Conservation (phyloP, 2,329 filamentous ascomycete genomes). For the Trichoderma gracile region DNA sequence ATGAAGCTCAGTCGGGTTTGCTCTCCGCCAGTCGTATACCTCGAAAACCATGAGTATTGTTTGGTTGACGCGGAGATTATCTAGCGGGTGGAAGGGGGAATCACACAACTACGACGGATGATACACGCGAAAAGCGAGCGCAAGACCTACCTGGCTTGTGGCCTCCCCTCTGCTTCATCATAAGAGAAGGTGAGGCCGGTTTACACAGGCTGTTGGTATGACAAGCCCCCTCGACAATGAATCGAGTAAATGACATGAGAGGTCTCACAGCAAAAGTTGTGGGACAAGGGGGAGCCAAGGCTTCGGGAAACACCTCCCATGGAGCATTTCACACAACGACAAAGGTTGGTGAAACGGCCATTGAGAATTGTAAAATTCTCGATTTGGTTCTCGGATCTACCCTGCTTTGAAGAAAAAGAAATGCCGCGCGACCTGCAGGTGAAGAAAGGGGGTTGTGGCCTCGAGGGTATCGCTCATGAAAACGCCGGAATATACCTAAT, state of each 20-base stretch:
- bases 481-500: slow-evolving; percentile 41
- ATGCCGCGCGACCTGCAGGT: slow-evolving; percentile 33
- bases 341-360: slow-evolving; percentile 68
- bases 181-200: neutral
- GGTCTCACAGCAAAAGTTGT: slow-evolving; percentile 17
- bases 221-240: slow-evolving; percentile 15
- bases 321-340: slow-evolving; percentile 64
- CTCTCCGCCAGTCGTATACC: slow-evolving; percentile 95
- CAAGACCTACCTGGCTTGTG: slow-evolving; percentile 20
- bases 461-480: slow-evolving; percentile 35
- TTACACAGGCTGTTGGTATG: slow-evolving; percentile 5
- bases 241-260: slow-evolving; percentile 20
- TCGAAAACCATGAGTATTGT: slow-evolving; percentile 70
- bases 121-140: neutral
- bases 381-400: slow-evolving; percentile 43
- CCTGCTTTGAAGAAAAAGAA: slow-evolving; percentile 36
- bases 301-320: slow-evolving; percentile 76
- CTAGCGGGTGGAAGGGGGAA: slow-evolving; percentile 62
- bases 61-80: slow-evolving; percentile 85
- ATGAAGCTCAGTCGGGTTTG: slow-evolving; percentile 51
- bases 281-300: slow-evolving; percentile 25
- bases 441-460: slow-evolving; percentile 14
- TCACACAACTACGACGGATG: slow-evolving; percentile 28
- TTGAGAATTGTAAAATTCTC: slow-evolving; percentile 56
- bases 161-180: slow-evolving; percentile 1